Base-by-base conservation (phyloP, 495 filamentous ascomycete species). In the Penicillium flavigenum region DNA sequence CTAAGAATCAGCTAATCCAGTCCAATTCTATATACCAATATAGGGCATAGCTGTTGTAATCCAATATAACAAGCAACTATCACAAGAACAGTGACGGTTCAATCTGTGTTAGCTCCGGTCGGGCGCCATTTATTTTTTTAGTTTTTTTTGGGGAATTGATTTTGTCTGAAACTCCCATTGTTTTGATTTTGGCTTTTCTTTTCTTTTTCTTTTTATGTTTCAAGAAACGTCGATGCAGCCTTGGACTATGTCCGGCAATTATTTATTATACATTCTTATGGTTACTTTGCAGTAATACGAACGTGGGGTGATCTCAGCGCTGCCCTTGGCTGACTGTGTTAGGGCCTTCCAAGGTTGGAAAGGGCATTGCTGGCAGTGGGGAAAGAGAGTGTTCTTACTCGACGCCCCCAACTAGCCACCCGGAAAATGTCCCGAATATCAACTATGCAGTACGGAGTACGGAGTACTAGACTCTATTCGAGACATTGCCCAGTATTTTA, bases 221-320 rank as follows among this genome's bases (percentile, higher is more conserved):
- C 49, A 51, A 36, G 9, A 42, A 51, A 51, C 49, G 49, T 51
- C 19, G 12, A 17, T 42, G 36, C 36, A 51, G 49, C 36, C 34
- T 34, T 12, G 9, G 0, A 32, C 3, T 10, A 34, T 11, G 4
- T 34, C 31, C 14, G 31, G 31, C 0, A 34, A 34, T 31, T 14
- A 47, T 17, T 6, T 31, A 51, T 39, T 19, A 39, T 38, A 36
- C 3, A 34, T 4, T 34, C 31, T 39, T 20, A 51, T 39, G 34
- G 34, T 50, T 51, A 51, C 48, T 41, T 41, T 19, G 16, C 20
- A n/a, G 3, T 11, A 51, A 51, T 51, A 51, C 50, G 38, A 52
- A 43, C 16, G 49, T 52, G 49, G 49, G 50, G 50, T 42, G 38
- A 32, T n/a, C n/a, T 11, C n/a, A 16, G 36, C 24, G 11, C 20